Evolutionary conservation across 495 filamentous ascomycete genomes (phyloP).

Genomic region (Daldinia decipiens): DNA sequence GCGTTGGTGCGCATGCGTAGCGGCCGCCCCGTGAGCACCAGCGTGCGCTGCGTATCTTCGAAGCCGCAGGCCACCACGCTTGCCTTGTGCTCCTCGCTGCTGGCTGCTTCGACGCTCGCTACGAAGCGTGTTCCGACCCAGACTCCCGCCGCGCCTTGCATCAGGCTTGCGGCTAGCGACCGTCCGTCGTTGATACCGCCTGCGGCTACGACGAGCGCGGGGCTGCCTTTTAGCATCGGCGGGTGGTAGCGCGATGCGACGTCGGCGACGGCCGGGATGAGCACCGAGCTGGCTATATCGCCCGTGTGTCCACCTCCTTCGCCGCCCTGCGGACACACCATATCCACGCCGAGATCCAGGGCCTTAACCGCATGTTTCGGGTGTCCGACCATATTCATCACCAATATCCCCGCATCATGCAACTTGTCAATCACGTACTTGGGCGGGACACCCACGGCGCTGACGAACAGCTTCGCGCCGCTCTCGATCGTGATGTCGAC

Average conservation of each 20-base stretch:
- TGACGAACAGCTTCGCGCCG: constrained; percentile 82
- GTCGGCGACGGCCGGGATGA: constrained; percentile 81
- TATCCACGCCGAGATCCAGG: constrained; percentile 79
- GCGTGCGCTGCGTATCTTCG: constrained; percentile 78
- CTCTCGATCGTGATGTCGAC: constrained; percentile 82
- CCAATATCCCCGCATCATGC: constrained; percentile 76
- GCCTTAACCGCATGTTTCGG: constrained; percentile 90
- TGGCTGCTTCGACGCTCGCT: constrained; percentile 78
- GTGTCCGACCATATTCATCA: constrained; percentile 97
- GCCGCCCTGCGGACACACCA: constrained; percentile 84
- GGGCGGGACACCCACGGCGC: constrained; percentile 84
- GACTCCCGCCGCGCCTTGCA: constrained; percentile 77
- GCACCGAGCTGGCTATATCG: constrained; percentile 74
- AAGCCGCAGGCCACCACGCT: constrained; percentile 79
- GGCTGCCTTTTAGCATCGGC: constrained; percentile 54
- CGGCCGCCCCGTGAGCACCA: constrained; percentile 82
- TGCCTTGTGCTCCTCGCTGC: constrained; percentile 80
- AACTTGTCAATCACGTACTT: constrained; percentile 71
- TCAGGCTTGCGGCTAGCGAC: constrained; percentile 73
- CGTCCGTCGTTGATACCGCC: constrained; percentile 79
- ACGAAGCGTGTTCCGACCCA: constrained; percentile 92
- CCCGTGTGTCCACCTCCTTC: constrained; percentile 86
- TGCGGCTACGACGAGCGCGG: constrained; percentile 76
- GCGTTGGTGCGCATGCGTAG: constrained; percentile 83
- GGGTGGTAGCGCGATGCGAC: constrained; percentile 72